Evolutionary conservation across 1,139 yeast species (phyloP), one percentile per base, ranked within the genome.

Genomic region (Suhomyces ambrosiae): DNA sequence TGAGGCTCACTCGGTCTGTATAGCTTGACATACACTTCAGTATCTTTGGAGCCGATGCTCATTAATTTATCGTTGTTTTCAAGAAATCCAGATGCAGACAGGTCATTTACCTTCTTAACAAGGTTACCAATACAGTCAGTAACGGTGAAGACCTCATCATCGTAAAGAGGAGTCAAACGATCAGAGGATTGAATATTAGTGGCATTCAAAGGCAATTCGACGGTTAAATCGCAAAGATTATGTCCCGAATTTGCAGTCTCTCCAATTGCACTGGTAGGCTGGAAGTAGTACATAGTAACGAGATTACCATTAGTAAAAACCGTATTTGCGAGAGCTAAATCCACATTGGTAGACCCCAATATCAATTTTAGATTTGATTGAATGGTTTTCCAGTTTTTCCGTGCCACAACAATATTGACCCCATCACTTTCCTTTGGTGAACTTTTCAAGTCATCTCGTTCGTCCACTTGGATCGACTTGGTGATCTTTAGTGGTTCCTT

Each of bases 81-180:
- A 38, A 80, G 60, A 41, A 55, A 74, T 27, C 67, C 64, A 1
- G 84, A 74, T 1, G 85, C 85, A 0, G 82, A 65, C 32, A 60
- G 55, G 9, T 60, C 58, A 44, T 79, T 69, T 42, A 80, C 65
- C 6, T 65, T 52, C 51, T 78, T 77, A 46, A 79, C 56, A 54
- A 80, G 62, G 50, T 80, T 80, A 22, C 80, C 81, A 2, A 65
- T 59, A 38, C 70, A 65, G 6, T 62, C 58, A 2, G 82, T 73
- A 38, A 79, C 61, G 3, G 47, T 41, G 30, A 74, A 56, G 18
- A 52, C 45, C 14, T 30, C 39, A 4, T 44, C 32, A 7, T 46
- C 50, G 26, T 56, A 52, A 32, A 68, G 55, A 3, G 67, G 60
- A 0, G 63, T 63, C 72, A 75, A 68, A 26, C 58, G 52, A 40